These are phyloP conservation scores for Aspergillus tubingensis DNA, from an alignment of 2,329 filamentous ascomycete species.

Conservation along the genomic window DNA sequence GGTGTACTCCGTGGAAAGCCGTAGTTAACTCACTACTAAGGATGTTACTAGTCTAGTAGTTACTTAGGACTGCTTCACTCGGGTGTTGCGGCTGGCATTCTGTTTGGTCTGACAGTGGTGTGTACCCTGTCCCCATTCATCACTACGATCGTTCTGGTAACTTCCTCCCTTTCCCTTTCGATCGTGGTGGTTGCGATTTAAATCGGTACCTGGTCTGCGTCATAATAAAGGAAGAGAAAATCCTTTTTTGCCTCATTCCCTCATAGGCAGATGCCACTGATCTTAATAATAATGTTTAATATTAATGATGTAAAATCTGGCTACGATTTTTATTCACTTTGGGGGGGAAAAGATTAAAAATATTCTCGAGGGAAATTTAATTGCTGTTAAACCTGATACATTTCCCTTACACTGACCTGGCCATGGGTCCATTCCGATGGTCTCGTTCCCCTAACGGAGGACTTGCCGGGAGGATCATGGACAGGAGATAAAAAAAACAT, in stretches of 20 bases:
- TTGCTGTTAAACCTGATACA: not conserved
- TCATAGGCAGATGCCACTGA: not conserved
- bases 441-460: not conserved
- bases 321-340: too few relatives aligned
- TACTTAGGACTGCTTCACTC: not conserved
- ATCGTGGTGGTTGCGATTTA: not conserved
- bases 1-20: not conserved
- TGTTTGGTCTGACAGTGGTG: not conserved
- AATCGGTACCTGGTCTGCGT: not conserved
- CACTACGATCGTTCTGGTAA: not conserved
- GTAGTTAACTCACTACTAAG: not conserved
- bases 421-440: not conserved
- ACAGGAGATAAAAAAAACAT: not conserved
- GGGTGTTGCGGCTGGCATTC: constrained; percentile 3
- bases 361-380: not conserved
- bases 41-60: not conserved
- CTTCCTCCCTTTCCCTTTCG: not conserved
- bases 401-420: not conserved
- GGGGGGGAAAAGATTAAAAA: not conserved
- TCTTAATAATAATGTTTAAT: not conserved
- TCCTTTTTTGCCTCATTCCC: not conserved
- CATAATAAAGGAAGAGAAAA: not conserved
- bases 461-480: not conserved
- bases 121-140: not conserved
- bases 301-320: not conserved